phyloP scores from a whole-genome alignment of 2,329 filamentous ascomycete species.

The Pseudogymnoascus sp. region DNA sequence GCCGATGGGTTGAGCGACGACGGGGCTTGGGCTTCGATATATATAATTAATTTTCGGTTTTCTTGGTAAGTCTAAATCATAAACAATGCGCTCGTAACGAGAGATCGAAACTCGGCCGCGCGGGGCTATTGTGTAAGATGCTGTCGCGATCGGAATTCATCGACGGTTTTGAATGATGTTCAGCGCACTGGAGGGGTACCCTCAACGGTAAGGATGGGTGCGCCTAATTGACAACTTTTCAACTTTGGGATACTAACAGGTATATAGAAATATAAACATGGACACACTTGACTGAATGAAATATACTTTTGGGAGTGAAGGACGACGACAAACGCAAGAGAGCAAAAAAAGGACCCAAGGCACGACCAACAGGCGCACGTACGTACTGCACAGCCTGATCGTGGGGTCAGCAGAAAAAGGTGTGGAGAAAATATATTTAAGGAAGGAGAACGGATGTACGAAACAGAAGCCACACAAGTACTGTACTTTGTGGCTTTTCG shows the following conservation, averaged over 20 bases:
- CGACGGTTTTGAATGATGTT: background rate
- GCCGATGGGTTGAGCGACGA: background rate
- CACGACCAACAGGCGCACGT: background rate
- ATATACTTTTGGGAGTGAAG: background rate
- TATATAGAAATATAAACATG: slow-evolving; percentile 7
- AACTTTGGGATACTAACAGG: slow-evolving; percentile 9
- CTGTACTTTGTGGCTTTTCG: background rate
- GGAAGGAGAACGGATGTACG: background rate
- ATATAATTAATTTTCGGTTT: background rate
- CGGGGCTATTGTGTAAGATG: background rate
- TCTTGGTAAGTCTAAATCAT: slow-evolving; percentile 3
- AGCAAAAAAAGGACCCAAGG: background rate
- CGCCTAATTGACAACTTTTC: slow-evolving; percentile 7
- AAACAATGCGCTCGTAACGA: background rate
- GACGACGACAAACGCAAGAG: slow-evolving; percentile 5
- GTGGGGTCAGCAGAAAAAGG: slow-evolving; percentile 3
- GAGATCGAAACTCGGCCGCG: background rate
- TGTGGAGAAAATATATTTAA: slow-evolving; percentile 7
- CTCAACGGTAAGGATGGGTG: background rate
- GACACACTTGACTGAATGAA: slow-evolving; percentile 8
- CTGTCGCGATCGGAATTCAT: slow-evolving; percentile 4
- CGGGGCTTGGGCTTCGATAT: background rate
- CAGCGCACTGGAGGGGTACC: background rate
- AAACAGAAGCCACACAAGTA: background rate
- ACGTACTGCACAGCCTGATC: background rate